Evolutionary conservation across 345 rosid genomes (phyloP), one percentile per base, ranked within the genome.

Genomic region (Camelina hispida): DNA sequence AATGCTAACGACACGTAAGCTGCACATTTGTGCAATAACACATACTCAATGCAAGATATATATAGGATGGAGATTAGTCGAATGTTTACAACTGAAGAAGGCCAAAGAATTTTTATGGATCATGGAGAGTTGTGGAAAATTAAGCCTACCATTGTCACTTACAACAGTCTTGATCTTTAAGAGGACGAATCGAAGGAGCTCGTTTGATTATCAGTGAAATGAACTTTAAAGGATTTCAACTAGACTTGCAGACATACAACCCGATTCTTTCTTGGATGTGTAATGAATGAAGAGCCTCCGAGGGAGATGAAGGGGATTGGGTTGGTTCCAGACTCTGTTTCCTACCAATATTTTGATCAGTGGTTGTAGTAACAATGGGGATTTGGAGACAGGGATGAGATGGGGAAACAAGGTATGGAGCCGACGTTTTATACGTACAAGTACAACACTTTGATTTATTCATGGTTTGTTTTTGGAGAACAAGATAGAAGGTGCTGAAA

Each of bases 341-440:
- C 85, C 0, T 92, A 92, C 28, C 68, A 95, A 92, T 70, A 85
- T 78, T 16, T 81, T 94, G 86, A 92, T 94, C 74, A 91, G 88
- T 82, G 92, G 85, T 56, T 84, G 79, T 68, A 86, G 93, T 83
- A 88, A 84, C 56, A 84, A 78, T 63, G 97, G 93, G 18, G 75
- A 90, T 69, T 74, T 92, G 69, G 88, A 79, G 46, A 79, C 69
- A 85, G 88, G 63, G 89, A 95, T 62, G 91, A 90, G 86, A 95
- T 92, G 99, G 68, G 87, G 43, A 80, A 71, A 74, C 81, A 71
- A 62, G 96, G 96, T 60, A 82, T 87, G 54, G 25, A 23, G 61
- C 96, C 93, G 0, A 87, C 91, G 44, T 86, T 85, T 77, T 87
- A 91, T 7, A 95, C 97, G 54, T 90, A 86, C 75, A 95, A 95